phyloP scores from a whole-genome alignment of 352 stramenopile species.

The Globisporangium canariense region DNA sequence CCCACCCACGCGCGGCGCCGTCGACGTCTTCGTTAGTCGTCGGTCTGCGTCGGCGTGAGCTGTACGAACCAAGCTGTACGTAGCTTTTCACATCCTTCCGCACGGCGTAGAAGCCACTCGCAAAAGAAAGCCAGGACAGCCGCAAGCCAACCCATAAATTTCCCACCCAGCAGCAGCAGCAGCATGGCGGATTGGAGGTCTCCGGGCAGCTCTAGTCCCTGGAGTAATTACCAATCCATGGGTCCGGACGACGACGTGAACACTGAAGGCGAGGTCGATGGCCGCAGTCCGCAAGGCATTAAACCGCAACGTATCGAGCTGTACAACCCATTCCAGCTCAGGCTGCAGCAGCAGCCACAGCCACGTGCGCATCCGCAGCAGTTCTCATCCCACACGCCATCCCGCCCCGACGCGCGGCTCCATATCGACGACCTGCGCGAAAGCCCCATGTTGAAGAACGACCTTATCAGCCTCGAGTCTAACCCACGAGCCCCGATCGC shows the following conservation, averaged over 20 bases:
- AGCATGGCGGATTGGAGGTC: constrained; percentile 6
- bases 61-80: background rate
- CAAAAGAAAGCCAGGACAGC: constrained; percentile 2
- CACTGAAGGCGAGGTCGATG: background rate
- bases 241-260: background rate
- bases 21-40: too few relatives aligned
- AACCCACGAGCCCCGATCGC: background rate
- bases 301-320: background rate
- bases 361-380: background rate
- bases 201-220: background rate
- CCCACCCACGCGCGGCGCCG: too few relatives aligned
- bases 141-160: background rate
- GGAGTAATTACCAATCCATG: constrained; percentile 7
- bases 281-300: background rate
- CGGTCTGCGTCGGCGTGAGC: too few relatives aligned
- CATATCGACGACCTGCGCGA: constrained; percentile 15
- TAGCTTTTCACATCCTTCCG: background rate
- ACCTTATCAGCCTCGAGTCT: constrained; percentile 6
- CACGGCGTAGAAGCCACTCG: background rate
- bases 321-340: background rate
- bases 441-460: background rate
- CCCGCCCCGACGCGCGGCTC: constrained; percentile 2
- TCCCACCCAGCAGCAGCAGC: background rate
- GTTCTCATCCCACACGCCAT: background rate
- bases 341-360: background rate